Evolutionary conservation across 306 rosid genomes (phyloP).

Genomic region (Astragalus membranaceus): DNA sequence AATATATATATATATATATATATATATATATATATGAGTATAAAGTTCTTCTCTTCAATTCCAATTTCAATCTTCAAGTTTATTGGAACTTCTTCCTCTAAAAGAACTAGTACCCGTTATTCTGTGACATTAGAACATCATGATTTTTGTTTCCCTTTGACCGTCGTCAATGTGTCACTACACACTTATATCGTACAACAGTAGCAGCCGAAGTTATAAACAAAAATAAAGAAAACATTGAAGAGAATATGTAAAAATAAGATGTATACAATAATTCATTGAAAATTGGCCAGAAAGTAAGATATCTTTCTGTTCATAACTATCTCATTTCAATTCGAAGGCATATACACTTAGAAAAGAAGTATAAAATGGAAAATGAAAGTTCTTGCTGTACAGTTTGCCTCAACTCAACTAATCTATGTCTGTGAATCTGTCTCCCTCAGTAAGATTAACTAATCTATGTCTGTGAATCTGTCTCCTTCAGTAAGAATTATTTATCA

Average conservation of each 20-base stretch:
- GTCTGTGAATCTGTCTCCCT: neutral
- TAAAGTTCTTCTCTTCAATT: too few species aligned
- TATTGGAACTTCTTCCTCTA: too few species aligned
- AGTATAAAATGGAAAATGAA: neutral
- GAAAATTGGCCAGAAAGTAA: neutral
- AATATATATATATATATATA: too few species aligned
- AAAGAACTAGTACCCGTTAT: too few species aligned
- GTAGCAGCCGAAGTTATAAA: neutral
- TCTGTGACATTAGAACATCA: too few species aligned
- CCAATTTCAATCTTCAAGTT: too few species aligned
- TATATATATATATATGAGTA: too few species aligned
- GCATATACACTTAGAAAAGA: neutral
- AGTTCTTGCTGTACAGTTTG: neutral
- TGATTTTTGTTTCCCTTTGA: too few species aligned
- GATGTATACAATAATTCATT: neutral
- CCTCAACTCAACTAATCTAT: constrained; percentile 8
- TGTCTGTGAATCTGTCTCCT: neutral
- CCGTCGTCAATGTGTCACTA: neutral
- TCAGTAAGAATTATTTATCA: neutral
- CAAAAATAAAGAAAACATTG: neutral
- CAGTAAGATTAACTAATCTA: neutral
- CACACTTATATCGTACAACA: neutral
- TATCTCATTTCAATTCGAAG: neutral
- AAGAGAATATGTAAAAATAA: neutral
- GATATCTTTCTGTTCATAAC: neutral